Conservation (phyloP, 2,329 filamentous ascomycete species). For the Orbilia javanica region DNA sequence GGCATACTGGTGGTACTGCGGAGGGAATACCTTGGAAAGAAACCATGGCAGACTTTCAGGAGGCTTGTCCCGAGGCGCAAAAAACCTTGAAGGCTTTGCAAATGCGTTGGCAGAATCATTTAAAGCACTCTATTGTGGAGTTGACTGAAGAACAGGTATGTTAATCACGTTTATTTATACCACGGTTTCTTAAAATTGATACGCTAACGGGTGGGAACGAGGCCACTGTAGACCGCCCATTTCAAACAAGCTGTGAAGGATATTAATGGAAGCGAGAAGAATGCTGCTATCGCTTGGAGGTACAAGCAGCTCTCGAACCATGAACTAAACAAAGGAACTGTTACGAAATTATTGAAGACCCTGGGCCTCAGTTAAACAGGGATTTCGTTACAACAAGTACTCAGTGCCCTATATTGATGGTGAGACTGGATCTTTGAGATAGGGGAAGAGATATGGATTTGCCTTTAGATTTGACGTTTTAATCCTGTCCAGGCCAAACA, state of each 20-base stretch:
- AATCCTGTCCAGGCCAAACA: not conserved
- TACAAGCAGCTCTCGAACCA: slow-evolving; percentile 26
- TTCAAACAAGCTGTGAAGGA: slow-evolving; percentile 51
- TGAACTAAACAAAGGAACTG: slow-evolving; percentile 26
- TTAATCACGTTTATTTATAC: not conserved
- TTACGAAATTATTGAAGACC: slow-evolving; percentile 37
- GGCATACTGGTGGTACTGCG: not conserved
- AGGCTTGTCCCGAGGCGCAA: not conserved
- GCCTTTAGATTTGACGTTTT: not conserved
- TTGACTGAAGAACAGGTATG: slow-evolving; percentile 36
- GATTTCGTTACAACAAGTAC: too few species aligned
- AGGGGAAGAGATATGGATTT: too few species aligned
- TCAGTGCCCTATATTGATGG: too few species aligned
- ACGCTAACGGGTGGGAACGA: not conserved
- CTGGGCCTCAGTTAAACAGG: not conserved
- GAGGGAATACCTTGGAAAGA: slow-evolving; percentile 32
- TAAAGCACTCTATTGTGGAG: slow-evolving; percentile 25
- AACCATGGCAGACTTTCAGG: slow-evolving; percentile 8
- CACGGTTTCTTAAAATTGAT: not conserved
- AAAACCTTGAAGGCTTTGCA: slow-evolving; percentile 11
- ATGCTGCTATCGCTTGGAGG: slow-evolving; percentile 49
- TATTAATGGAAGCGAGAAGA: slow-evolving; percentile 38
- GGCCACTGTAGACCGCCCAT: not conserved
- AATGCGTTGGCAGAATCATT: slow-evolving; percentile 20
- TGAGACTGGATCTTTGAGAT: too few species aligned